A percentile compares a stretch with the other conserved stretches of the same genome.
Conservation (phyloP, 2,329 filamentous ascomycete species). For the Penicillium sp. region DNA sequence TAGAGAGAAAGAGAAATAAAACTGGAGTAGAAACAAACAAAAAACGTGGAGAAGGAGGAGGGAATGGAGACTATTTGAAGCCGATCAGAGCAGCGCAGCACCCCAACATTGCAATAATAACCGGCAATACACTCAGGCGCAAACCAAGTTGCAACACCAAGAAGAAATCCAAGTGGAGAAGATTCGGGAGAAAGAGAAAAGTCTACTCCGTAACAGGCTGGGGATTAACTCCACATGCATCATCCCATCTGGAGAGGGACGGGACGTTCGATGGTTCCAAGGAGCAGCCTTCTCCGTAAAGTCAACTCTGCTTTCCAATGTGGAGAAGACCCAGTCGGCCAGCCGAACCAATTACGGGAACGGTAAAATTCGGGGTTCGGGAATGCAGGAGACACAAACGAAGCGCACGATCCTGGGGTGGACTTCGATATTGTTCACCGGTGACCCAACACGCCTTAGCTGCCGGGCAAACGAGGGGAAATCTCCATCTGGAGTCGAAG, state of each 20-base stretch:
- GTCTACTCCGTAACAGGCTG: constrained; percentile 7
- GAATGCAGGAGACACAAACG: background rate
- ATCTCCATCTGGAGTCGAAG: constrained; percentile 6
- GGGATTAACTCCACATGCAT: constrained; percentile 8
- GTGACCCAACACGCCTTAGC: constrained; percentile 12
- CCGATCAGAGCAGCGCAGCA: background rate
- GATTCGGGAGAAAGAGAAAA: constrained; percentile 13
- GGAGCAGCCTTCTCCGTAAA: constrained; percentile 1
- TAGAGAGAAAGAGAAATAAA: background rate
- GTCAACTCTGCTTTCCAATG: background rate
- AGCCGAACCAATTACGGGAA: constrained; percentile 6
- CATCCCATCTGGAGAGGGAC: constrained; percentile 12
- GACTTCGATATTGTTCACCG: constrained; percentile 16
- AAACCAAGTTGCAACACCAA: constrained; percentile 4
- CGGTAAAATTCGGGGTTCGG: constrained; percentile 1
- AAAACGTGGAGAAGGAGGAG: constrained; percentile 5
- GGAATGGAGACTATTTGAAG: constrained; percentile 24
- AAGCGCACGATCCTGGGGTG: background rate
- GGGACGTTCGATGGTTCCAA: background rate
- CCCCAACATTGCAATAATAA: constrained; percentile 2
- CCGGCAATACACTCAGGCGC: constrained; percentile 17
- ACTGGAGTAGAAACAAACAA: constrained; percentile 6
- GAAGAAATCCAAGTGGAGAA: constrained; percentile 10
- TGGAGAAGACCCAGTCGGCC: constrained; percentile 11
- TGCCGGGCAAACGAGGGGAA: constrained; percentile 7